Conservation (phyloP, 2,329 filamentous ascomycete species). For the Podosphaera aphanis region DNA sequence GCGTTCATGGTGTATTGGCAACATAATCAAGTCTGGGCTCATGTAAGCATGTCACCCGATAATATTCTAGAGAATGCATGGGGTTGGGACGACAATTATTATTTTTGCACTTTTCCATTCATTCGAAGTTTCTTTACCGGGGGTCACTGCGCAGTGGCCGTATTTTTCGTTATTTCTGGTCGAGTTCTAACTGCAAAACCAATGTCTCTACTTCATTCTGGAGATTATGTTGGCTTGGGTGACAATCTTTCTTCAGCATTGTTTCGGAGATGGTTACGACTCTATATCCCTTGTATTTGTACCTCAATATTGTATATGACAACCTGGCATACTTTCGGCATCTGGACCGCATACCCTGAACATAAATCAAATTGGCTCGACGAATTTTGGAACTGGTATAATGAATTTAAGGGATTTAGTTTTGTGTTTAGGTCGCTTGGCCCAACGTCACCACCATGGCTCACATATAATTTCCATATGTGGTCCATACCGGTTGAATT, state of each 20-base stretch:
- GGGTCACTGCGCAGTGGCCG: constrained; percentile 32
- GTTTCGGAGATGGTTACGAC: constrained; percentile 23
- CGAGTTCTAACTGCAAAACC: constrained; percentile 24
- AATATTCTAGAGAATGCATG: constrained; percentile 12
- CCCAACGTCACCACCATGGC: constrained; percentile 25
- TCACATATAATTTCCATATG: constrained; percentile 36
- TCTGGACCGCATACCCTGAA: constrained; percentile 8
- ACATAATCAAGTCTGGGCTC: constrained; percentile 20
- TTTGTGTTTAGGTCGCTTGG: constrained; percentile 34
- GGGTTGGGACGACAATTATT: constrained; percentile 13
- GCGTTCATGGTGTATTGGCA: constrained; percentile 24
- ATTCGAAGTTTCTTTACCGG: constrained; percentile 36
- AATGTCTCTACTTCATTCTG: constrained; percentile 19
- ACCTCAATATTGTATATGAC: constrained; percentile 19
- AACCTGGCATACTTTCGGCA: constrained; percentile 11
- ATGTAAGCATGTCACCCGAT: constrained; percentile 6
- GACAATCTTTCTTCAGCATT: constrained; percentile 22
- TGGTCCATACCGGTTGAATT: constrained; percentile 34
- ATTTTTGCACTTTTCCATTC: constrained; percentile 26
- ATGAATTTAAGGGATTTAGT: constrained; percentile 44
- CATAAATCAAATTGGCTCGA: constrained; percentile 8
- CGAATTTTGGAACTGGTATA: constrained; percentile 14
- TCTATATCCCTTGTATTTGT: constrained; percentile 22
- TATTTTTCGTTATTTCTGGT: constrained; percentile 28
- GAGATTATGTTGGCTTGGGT: constrained; percentile 17